Percentiles rank a stretch among this genome's conserved stretches.
phyloP scores from a whole-genome alignment of 208 protist species.

The Crithidia bombi region DNA sequence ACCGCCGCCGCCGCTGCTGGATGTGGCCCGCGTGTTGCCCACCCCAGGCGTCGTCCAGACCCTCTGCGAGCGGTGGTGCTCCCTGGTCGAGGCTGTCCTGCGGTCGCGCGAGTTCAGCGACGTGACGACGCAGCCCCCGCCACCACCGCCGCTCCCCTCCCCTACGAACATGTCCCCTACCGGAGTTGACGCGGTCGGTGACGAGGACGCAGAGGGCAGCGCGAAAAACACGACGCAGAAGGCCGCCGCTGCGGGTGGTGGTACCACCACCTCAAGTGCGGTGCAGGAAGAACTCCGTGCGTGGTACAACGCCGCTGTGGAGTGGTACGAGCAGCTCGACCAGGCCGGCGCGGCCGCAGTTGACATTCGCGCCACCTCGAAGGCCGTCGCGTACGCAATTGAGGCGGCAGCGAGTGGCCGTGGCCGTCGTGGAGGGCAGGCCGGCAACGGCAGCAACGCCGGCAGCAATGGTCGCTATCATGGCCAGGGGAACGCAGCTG shows the following conservation, averaged over 20 bases:
- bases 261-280: background rate
- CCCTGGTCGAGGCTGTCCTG: conserved; percentile 31
- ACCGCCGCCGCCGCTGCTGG: conserved; percentile 39
- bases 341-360: conserved; percentile 31
- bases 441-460: conserved; percentile 4
- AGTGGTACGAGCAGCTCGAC: conserved; percentile 40
- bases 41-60: conserved; percentile 31
- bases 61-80: conserved; percentile 37
- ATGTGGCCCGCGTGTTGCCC: conserved; percentile 32
- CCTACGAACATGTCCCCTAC: background rate
- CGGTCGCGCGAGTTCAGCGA: conserved; percentile 31
- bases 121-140: conserved; percentile 24
- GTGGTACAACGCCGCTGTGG: conserved; percentile 34
- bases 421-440: conserved; percentile 10
- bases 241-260: too few species aligned
- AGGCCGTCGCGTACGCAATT: conserved; percentile 24
- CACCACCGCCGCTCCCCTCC: conserved; percentile 17
- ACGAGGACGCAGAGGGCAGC: conserved; percentile 6
- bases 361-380: conserved; percentile 35
- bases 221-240: background rate
- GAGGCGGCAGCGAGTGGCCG: conserved; percentile 29
- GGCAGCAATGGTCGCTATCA: conserved; percentile 22
- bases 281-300: conserved; percentile 25
- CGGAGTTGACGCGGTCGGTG: background rate
- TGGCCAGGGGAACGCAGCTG: conserved; percentile 2